Percentiles rank a stretch among this genome's conserved stretches.
Evolutionary conservation across 306 rosid genomes (phyloP).

Genomic region (Argentina anserina): DNA sequence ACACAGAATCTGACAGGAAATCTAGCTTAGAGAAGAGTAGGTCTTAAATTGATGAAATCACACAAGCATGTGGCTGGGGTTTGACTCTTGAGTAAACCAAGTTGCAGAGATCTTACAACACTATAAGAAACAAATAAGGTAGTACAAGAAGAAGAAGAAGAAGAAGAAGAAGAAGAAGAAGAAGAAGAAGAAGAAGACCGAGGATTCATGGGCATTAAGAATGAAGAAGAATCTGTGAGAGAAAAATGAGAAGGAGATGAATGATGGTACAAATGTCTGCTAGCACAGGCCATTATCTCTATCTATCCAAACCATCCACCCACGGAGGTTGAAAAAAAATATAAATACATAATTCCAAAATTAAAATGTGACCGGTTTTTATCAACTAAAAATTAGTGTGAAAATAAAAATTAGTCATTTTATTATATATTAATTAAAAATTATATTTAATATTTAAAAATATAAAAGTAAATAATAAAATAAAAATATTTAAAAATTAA

Average conservation of each 20-base stretch:
- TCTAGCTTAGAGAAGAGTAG: slow-evolving; percentile 16
- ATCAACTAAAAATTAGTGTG: too few relatives aligned
- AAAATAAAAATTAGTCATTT: too few relatives aligned
- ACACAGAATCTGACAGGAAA: slow-evolving; percentile 26
- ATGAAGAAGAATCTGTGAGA: slow-evolving; percentile 35
- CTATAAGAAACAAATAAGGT: slow-evolving; percentile 15
- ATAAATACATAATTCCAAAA: neutral
- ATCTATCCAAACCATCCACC: slow-evolving; percentile 47
- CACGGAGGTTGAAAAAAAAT: slow-evolving; percentile 12
- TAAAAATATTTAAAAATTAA: too few relatives aligned
- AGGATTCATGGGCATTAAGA: slow-evolving; percentile 35
- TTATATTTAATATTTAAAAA: too few relatives aligned
- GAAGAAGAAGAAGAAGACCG: slow-evolving; percentile 22
- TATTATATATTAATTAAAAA: too few relatives aligned
- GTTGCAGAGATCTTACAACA: slow-evolving; percentile 28
- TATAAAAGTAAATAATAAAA: too few relatives aligned
- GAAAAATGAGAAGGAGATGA: slow-evolving; percentile 1
- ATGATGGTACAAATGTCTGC: slow-evolving; percentile 40
- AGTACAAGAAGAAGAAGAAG: slow-evolving; percentile 14
- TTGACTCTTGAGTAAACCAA: slow-evolving; percentile 23
- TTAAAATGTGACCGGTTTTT: neutral
- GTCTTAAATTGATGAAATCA: slow-evolving; percentile 33
- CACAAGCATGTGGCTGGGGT: slow-evolving; percentile 36
- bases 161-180: slow-evolving; percentile 36
- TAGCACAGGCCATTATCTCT: slow-evolving; percentile 51